phyloP scores from a whole-genome alignment of 2,329 filamentous ascomycete species.

The Pyricularia pennisetigena region DNA sequence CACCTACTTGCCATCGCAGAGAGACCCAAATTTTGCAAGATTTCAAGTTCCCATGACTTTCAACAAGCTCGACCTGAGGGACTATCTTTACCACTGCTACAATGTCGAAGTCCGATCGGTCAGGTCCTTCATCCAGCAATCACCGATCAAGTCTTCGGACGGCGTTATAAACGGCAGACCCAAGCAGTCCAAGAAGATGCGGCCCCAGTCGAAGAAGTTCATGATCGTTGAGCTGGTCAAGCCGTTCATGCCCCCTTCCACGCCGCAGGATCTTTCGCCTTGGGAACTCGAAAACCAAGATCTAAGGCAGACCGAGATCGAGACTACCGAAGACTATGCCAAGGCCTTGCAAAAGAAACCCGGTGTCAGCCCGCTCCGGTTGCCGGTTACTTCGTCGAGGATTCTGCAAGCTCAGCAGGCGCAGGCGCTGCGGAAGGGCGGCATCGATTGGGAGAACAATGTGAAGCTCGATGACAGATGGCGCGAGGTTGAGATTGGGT shows the following conservation, averaged over 20 bases:
- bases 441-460: conserved; percentile 49
- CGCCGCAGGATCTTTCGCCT: conserved; percentile 48
- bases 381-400: conserved; percentile 19
- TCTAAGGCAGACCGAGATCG: conserved; percentile 19
- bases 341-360: conserved; percentile 26
- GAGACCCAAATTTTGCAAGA: conserved; percentile 68
- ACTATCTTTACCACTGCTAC: conserved; percentile 88
- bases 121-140: conserved; percentile 70
- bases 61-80: conserved; percentile 92
- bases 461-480: conserved; percentile 36
- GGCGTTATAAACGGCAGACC: neutral
- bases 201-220: conserved; percentile 69
- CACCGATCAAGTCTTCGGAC: conserved; percentile 19
- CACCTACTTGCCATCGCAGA: conserved; percentile 60
- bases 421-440: conserved; percentile 48
- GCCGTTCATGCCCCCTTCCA: conserved; percentile 81
- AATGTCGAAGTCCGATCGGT: conserved; percentile 62
- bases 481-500: conserved; percentile 21
- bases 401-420: conserved; percentile 47
- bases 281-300: conserved; percentile 57
- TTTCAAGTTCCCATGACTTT: conserved; percentile 88
- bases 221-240: conserved; percentile 88
- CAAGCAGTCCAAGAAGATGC: conserved; percentile 15
- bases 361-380: conserved; percentile 8
- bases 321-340: conserved; percentile 6